Evolutionary conservation across 208 protist species (phyloP).

Genomic region (Trichomonas tenax): DNA sequence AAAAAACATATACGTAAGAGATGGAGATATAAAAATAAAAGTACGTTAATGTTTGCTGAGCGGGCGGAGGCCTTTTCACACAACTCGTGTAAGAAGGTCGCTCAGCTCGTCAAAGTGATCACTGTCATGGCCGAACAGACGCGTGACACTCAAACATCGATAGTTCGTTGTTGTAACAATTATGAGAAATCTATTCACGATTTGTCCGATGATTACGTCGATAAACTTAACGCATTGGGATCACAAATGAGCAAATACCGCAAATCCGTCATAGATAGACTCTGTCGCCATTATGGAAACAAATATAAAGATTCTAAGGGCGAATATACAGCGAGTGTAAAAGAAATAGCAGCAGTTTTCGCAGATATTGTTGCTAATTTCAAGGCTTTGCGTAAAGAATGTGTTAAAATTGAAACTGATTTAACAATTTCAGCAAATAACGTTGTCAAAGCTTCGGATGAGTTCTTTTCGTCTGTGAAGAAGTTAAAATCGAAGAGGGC

Average conservation of each 20-base stretch:
- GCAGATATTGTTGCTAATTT: neutral
- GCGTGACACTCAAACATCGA: neutral
- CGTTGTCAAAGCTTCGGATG: neutral
- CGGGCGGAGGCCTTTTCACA: neutral
- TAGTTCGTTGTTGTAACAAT: neutral
- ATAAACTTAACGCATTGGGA: neutral
- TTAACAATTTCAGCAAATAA: neutral
- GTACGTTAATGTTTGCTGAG: neutral
- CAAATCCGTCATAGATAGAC: neutral
- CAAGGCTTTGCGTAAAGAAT: neutral
- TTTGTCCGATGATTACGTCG: neutral
- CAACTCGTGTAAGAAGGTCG: conserved; percentile 1
- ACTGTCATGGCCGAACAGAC: neutral
- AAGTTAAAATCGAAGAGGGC: neutral
- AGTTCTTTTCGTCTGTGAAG: neutral
- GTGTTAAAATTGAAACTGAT: neutral
- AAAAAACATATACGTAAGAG: too few species aligned
- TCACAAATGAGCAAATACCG: neutral
- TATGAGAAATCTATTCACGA: neutral
- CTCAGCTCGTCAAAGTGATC: neutral
- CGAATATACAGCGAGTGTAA: neutral
- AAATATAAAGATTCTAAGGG: neutral
- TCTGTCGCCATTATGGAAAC: neutral
- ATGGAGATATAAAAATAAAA: neutral
- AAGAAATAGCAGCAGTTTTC: neutral